Evolutionary conservation across 2,329 filamentous ascomycete genomes (phyloP).

Genomic region (Sclerotinia sclerotiorum): DNA sequence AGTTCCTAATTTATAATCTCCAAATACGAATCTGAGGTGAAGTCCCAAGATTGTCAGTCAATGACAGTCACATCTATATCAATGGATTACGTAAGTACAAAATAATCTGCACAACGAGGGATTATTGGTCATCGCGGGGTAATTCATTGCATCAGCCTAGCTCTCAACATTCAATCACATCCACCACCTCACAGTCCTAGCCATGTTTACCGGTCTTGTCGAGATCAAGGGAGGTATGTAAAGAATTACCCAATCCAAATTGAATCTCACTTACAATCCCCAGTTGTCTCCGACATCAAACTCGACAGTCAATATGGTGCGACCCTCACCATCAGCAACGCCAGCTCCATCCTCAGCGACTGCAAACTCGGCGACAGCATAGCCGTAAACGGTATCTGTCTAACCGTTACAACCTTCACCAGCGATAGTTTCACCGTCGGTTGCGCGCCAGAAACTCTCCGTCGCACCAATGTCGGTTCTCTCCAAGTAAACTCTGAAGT

Average conservation of each 20-base stretch:
- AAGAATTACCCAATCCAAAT: not conserved
- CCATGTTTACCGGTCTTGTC: conserved; percentile 94
- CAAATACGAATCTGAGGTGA: not conserved
- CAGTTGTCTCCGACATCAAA: conserved; percentile 82
- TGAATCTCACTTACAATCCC: conserved; percentile 20
- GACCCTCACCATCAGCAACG: conserved; percentile 79
- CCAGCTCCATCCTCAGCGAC: conserved; percentile 72
- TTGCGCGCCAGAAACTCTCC: conserved; percentile 91
- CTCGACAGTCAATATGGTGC: conserved; percentile 82
- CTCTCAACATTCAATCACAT: not conserved
- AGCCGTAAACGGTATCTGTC: conserved; percentile 89
- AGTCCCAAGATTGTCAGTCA: too few relatives aligned
- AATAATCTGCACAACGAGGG: not conserved
- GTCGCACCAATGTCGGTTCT: conserved; percentile 87
- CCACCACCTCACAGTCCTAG: not conserved
- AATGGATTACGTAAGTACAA: not conserved
- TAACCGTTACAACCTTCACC: conserved; percentile 80
- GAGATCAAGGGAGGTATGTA: conserved; percentile 85
- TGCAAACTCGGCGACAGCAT: conserved; percentile 90
- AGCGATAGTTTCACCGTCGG: conserved; percentile 77
- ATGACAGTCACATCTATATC: too few relatives aligned
- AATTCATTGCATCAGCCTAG: not conserved
- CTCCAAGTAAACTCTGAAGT: conserved; percentile 67
- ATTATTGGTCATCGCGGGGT: conserved; percentile 18
- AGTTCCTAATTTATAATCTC: too few relatives aligned